Evolutionary conservation across 805 yeast species (phyloP), one percentile per base, ranked within the genome.

Genomic region (Sugiyamaella boreocaroliniensis): DNA sequence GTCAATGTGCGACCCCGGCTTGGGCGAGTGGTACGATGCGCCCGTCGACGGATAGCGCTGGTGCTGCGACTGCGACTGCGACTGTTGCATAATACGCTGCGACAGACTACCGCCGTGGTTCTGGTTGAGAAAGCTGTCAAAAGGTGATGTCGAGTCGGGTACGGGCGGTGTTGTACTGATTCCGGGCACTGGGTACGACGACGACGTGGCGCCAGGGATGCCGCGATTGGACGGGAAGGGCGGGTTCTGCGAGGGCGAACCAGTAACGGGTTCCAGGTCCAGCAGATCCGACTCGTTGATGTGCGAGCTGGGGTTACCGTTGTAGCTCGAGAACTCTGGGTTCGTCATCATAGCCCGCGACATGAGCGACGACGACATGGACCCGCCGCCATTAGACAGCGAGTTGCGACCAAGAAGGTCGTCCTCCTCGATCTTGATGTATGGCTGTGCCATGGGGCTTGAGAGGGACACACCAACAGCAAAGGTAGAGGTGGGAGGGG

Each of bases 91-190:
- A 14, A 11, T 12, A 11, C 44, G 44, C 26, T 12, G n/a, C 40
- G 41, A 12, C n/a, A 29, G 11, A 46, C 26, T 29, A 51, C 29
- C 37, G 18, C 45, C 40, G 43, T 40, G 58, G 53, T 19, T 52
- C 45, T 40, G 58, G 53, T 22, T 52, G 54, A 51, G 51, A 45
- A 59, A 63, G 44, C 61, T 64, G 50, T 65, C 64, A 49, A 64
- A 63, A 20, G 68, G 67, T 11, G 67, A 62, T 29, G 65, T 53
- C 12, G 64, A 58, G 42, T 50, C 59, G 20, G 61, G 60, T 8
- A 61, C 48, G 1, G 67, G 64, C 19, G 67, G 63, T 12, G 66
- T 59, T 29, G 59, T 53, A 9, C 63, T 61, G 16, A 45, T 43
- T 3, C 12, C 11, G 15, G 20, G 41, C 16, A 40, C 19, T 4